A percentile compares a stretch with the other conserved stretches of the same genome.
phyloP scores from a whole-genome alignment of 2,329 filamentous ascomycete genomes.

The Epichloe sp. region DNA sequence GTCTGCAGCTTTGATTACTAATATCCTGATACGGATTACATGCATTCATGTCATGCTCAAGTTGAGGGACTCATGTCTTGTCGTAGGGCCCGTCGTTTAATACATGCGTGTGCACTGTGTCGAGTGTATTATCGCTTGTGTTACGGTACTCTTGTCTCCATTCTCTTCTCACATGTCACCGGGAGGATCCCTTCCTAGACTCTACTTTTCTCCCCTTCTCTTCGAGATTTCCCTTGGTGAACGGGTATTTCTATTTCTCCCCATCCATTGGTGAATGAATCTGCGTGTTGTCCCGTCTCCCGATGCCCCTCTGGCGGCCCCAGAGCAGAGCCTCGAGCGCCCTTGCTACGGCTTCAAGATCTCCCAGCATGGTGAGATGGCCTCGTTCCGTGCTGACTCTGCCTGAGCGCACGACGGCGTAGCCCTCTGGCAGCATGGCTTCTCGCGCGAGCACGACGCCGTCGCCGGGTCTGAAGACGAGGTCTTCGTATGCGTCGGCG shows the following conservation, averaged over 20 bases:
- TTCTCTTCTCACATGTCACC: background rate
- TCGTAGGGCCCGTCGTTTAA: background rate
- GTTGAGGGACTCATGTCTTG: background rate
- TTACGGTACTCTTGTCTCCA: background rate
- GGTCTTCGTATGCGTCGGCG: constrained; percentile 69
- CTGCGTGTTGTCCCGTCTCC: constrained; percentile 18
- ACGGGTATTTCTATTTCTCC: too few species aligned
- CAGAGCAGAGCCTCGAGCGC: constrained; percentile 56
- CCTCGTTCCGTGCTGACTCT: constrained; percentile 70
- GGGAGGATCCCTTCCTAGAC: background rate
- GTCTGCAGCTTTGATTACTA: too few species aligned
- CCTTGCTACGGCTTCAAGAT: constrained; percentile 66
- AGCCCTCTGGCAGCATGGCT: constrained; percentile 74
- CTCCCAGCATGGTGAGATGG: constrained; percentile 77
- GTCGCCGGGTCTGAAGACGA: constrained; percentile 78
- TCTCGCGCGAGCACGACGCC: constrained; percentile 78
- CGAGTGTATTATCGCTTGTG: background rate
- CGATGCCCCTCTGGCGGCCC: constrained; percentile 61
- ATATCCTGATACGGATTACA: too few species aligned
- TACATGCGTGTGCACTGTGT: background rate
- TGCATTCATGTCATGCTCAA: too few species aligned
- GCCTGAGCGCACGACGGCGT: constrained; percentile 59
- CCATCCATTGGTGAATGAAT: too few species aligned
- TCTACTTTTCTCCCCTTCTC: background rate
- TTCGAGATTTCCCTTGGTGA: background rate